Evolutionary conservation across 768 basidiomycete genomes (phyloP), one percentile per base, ranked within the genome.

Genomic region (Galerina marginata): DNA sequence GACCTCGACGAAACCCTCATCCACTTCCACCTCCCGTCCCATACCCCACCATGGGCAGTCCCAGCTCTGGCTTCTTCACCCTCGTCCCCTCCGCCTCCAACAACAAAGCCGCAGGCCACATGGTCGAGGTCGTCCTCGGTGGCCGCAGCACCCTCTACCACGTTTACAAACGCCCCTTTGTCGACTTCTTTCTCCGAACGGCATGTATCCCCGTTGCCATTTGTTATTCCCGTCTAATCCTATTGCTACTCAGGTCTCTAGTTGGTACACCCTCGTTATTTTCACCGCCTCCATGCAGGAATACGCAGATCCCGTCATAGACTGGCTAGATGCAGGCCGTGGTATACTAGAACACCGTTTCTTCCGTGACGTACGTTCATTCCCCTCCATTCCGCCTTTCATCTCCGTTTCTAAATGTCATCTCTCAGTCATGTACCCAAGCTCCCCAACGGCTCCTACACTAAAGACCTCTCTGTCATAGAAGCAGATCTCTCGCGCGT

Each of bases 261-360:
- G 89, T 25, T 99, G 97, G 97, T 99, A 99, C 77, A 99, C 96
- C 1, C 85, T 99, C 60, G 95, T 99, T 54, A 95, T 99, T 64
- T 99, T 96, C 77, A 99, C 97, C 36, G 97, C 97, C 6, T 98
- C 96, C 9, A 94, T 99, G 93, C 92, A 95, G 70, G 97, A 99
- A 76, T 99, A 99, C 73, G 97, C 97, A 62, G 97, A 99, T 79
- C 97, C 97, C 0, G 96, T 99, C 29, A 99, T 99, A 66, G 97
- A 99, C 76, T 99, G 97, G 97, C 79, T 99, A 55, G 97, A 99
- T 71, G 94, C 90, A 56, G 94, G 95, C 3, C 86, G 94, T 46
- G 96, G 95, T 15, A 92, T 99, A 59, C 85, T 99, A 38, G 86
- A 83, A 2, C 90, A 92, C 62, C 87, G 95, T 38, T 81, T 97